Evolutionary conservation across 2,329 filamentous ascomycete genomes (phyloP), one percentile per base, ranked within the genome.

Genomic region (Sordariomycetes sp.): DNA sequence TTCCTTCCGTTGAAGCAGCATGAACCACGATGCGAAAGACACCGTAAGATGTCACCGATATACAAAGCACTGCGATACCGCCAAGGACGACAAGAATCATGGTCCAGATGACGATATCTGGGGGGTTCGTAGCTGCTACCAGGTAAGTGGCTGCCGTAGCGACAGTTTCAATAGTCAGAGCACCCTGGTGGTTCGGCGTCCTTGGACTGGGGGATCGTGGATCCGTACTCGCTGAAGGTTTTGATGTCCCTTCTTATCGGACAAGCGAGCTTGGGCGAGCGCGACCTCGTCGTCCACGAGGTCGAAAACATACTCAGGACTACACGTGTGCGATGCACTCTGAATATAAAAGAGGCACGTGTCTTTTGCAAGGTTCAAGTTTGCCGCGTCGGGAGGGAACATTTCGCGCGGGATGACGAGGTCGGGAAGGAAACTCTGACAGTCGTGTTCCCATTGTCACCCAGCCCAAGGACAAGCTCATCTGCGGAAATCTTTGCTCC

Each of bases 211-310:
- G 55, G 55, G 28, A 57, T 53, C 32, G 25, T 12, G 24, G 55
- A 32, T 15, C 45, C 55, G 36, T 57, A 53, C 24, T 51, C 53
- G 1, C 25, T 22, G 24, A 57, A 57, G 12, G 55, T n/a, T 10
- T 53, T 50, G 51, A 57, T 45, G 22, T 53, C 72, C 54, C 5
- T 56, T 54, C 0, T 62, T 65, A 3, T 76, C 72, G 65, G 86
- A 81, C 68, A 82, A 84, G 55, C 76, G 78, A n/a, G 85, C 85
- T 66, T 85, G 81, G 1, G 85, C 87, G 35, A 90, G 70, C 1
- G 82, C 84, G 61, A 90, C 83, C 68, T 86, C 76, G 65, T 89
- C 82, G 67, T 87, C 88, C 32, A 75, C 79, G 24, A 89, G 73
- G 66, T 90, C 86, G 66, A 87, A 90, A 10, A n/a, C 35, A 25